phyloP scores from a whole-genome alignment of 202 grass and related monocot species.

The Panicum hallii region DNA sequence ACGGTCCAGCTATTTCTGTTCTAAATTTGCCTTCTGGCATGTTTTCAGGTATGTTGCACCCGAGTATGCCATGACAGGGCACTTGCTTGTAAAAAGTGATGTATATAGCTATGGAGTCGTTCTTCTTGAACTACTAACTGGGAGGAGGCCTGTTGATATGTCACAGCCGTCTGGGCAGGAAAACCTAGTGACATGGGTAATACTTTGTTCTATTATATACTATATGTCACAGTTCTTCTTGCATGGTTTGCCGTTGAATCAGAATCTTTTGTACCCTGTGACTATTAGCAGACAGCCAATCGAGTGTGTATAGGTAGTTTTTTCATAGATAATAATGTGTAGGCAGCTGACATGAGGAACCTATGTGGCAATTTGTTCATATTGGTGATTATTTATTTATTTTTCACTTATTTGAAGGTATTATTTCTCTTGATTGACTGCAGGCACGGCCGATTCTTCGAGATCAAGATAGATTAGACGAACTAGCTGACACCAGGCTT shows the following conservation, averaged over 20 bases:
- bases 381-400: conserved; percentile 11
- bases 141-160: conserved; percentile 93
- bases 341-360: not conserved
- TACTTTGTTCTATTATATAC: conserved; percentile 49
- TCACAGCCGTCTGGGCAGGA: conserved; percentile 95
- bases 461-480: conserved; percentile 84
- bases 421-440: conserved; percentile 21
- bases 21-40: conserved; percentile 37
- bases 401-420: not conserved
- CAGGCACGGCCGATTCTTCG: conserved; percentile 93
- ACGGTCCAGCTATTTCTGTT: conserved; percentile 28
- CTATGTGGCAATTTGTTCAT: conserved; percentile 4
- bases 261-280: not conserved
- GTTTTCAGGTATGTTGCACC: conserved; percentile 92
- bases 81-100: conserved; percentile 98
- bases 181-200: conserved; percentile 96
- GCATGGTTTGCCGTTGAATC: not conserved
- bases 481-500: conserved; percentile 80
- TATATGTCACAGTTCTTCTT: conserved; percentile 18
- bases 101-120: conserved; percentile 99
- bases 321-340: not conserved
- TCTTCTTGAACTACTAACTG: conserved; percentile 92
- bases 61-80: conserved; percentile 99
- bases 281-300: not conserved
- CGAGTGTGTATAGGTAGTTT: not conserved